phyloP scores from a whole-genome alignment of 345 rosid species.

The Salix suchowensis region DNA sequence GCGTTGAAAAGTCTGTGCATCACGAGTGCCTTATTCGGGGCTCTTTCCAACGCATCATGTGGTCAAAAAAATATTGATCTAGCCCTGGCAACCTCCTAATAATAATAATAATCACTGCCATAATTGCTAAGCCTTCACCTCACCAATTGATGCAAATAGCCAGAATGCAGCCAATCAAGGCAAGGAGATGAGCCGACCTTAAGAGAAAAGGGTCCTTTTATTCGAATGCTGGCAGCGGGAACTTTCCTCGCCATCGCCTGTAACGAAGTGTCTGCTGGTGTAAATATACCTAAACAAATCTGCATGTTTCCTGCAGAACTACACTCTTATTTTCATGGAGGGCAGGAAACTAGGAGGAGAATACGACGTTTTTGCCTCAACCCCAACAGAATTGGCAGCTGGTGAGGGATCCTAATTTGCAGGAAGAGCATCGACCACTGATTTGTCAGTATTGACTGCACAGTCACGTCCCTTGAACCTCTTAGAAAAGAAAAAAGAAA shows the following conservation, averaged over 20 bases:
- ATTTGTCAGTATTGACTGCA: constrained; percentile 22
- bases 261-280: background rate
- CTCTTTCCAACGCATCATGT: background rate
- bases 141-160: background rate
- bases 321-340: background rate
- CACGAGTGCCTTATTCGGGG: too few relatives aligned
- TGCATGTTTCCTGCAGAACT: background rate
- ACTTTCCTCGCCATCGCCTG: background rate
- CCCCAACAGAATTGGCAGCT: background rate
- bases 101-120: background rate
- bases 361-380: background rate
- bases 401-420: background rate
- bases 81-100: background rate
- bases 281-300: background rate
- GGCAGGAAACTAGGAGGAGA: background rate
- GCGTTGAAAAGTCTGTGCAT: too few relatives aligned
- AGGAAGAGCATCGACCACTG: constrained; percentile 16
- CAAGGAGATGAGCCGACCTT: background rate
- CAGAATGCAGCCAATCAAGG: background rate
- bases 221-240: background rate
- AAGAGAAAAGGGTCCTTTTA: background rate
- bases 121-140: background rate
- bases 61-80: background rate
- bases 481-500: background rate
- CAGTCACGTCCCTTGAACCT: background rate